Percentiles rank a stretch among this genome's conserved stretches.
These are phyloP conservation scores for Claviceps arundinis DNA, from an alignment of 2,329 filamentous ascomycete species.

Conservation along the genomic window DNA sequence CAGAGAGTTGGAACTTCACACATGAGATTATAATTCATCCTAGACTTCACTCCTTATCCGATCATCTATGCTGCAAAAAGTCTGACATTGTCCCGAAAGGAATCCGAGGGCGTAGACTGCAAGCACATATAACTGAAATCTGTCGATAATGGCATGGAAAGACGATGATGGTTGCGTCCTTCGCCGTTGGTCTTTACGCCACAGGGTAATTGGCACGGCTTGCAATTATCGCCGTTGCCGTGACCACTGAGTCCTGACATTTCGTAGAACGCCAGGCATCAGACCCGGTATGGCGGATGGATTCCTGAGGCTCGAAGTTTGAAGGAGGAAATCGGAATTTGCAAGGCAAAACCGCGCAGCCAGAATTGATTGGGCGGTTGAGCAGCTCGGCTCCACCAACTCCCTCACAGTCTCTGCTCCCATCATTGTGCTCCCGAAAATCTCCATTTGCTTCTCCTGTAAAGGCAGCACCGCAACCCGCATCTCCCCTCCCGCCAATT, in stretches of 20 bases:
- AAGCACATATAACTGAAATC: too few species aligned
- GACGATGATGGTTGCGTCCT: neutral
- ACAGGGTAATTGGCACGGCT: neutral
- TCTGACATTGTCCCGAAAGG: too few species aligned
- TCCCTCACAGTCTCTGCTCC: slow-evolving; percentile 30
- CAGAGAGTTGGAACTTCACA: too few species aligned
- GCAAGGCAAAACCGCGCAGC: slow-evolving; percentile 25
- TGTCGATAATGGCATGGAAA: neutral
- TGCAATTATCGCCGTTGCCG: neutral
- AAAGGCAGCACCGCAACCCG: slow-evolving; percentile 35
- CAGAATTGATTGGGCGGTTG: slow-evolving; percentile 20
- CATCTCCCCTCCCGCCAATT: slow-evolving; percentile 52
- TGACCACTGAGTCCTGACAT: neutral
- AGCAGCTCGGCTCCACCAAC: slow-evolving; percentile 24
- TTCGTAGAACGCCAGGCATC: neutral
- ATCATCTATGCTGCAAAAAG: too few species aligned
- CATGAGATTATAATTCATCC: too few species aligned
- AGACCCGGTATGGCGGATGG: neutral
- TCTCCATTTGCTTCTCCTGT: slow-evolving; percentile 30
- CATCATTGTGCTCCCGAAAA: slow-evolving; percentile 29
- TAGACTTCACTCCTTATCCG: too few species aligned
- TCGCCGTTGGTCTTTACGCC: neutral
- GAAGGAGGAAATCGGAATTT: slow-evolving; percentile 24
- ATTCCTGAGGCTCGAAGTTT: slow-evolving; percentile 8
- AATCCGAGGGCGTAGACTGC: too few species aligned